Evolutionary conservation across 2,329 filamentous ascomycete genomes (phyloP).

Genomic region (Claviceps digitariae): DNA sequence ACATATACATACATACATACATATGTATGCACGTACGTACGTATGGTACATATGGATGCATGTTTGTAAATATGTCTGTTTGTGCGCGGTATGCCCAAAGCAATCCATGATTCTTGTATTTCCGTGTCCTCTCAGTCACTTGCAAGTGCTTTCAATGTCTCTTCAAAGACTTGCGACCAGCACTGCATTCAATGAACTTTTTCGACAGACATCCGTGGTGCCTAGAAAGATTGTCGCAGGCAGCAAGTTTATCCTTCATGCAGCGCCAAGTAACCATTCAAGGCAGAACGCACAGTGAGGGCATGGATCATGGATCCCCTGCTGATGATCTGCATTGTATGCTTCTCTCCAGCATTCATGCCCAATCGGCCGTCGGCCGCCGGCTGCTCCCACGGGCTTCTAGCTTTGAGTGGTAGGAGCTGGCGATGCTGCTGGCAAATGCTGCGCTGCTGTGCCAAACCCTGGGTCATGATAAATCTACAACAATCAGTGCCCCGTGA

Average conservation of each 20-base stretch:
- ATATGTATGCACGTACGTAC: background rate
- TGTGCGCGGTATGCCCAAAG: background rate
- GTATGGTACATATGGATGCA: too few relatives aligned
- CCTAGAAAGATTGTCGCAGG: background rate
- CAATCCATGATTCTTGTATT: background rate
- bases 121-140: too few relatives aligned
- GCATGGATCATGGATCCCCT: background rate
- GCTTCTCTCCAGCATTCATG: background rate
- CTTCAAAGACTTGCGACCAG: too few relatives aligned
- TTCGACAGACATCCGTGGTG: background rate
- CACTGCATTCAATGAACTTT: too few relatives aligned
- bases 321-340: background rate
- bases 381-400: too few relatives aligned
- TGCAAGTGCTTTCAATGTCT: too few relatives aligned
- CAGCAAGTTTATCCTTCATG: background rate
- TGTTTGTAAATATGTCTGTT: background rate
- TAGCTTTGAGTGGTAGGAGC: too few relatives aligned
- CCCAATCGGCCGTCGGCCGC: background rate
- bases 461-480: background rate
- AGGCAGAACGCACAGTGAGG: background rate
- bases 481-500: background rate
- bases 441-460: too few relatives aligned
- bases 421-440: background rate
- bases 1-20: too few relatives aligned
- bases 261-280: background rate